Evolutionary conservation across 805 yeast genomes (phyloP).

Genomic region (Hanseniaspora occidentalis): DNA sequence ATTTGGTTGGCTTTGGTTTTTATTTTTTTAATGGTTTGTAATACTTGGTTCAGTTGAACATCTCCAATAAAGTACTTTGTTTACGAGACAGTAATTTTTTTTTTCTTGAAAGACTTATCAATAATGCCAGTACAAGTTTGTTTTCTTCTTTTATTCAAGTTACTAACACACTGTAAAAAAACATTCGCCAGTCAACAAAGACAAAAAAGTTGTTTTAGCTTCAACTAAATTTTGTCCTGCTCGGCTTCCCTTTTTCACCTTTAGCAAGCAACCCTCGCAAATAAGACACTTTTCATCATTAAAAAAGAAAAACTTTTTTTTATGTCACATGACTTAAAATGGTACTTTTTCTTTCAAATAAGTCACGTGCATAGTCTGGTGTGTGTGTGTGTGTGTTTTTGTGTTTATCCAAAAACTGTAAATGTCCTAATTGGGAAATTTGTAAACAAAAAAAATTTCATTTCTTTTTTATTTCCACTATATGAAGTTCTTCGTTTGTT

Average conservation of each 20-base stretch:
- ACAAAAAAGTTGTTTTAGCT: no score
- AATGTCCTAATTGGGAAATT: slow-evolving; percentile 4
- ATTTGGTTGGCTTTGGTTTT: no score
- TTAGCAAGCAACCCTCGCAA: no score
- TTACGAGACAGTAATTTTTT: no score
- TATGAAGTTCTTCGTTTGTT: no score
- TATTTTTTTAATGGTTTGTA: no score
- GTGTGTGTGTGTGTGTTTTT: no score
- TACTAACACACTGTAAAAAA: not conserved
- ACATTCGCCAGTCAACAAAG: not conserved
- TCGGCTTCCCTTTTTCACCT: no score
- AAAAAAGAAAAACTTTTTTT: not conserved
- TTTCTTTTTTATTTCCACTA: slow-evolving; percentile 3
- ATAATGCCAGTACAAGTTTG: not conserved
- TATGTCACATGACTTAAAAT: not conserved
- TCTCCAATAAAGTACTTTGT: no score
- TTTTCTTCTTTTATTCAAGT: not conserved
- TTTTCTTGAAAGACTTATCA: slow-evolving; percentile 2
- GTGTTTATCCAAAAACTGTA: no score
- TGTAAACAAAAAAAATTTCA: slow-evolving; percentile 4
- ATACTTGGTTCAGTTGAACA: no score
- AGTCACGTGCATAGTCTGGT: slow-evolving; percentile 5
- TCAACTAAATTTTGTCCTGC: no score
- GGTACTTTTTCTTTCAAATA: not conserved
- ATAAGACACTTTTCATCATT: not conserved